A percentile compares a stretch with the other conserved stretches of the same genome.
Conservation (phyloP, 768 basidiomycete genomes). For the Auriscalpium vulgare region DNA sequence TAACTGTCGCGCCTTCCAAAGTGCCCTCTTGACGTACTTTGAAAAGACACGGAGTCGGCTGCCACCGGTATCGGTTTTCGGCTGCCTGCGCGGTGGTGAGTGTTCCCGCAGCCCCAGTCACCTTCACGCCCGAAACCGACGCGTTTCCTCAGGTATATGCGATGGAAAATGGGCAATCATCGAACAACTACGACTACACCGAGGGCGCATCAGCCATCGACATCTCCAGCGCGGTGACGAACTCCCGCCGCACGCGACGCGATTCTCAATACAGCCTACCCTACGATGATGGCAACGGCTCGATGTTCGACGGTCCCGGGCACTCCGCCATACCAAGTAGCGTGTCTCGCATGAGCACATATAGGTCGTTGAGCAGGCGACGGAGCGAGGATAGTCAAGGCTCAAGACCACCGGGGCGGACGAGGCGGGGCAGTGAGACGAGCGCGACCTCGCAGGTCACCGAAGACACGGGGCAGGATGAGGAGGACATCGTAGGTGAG, state of each 20-base stretch:
- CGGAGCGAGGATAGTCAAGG: constrained; percentile 23
- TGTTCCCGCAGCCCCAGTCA: too few species aligned
- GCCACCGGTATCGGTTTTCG: too few species aligned
- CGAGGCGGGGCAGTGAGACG: constrained; percentile 7
- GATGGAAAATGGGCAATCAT: too few species aligned
- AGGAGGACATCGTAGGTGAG: constrained; percentile 11
- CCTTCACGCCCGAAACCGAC: too few species aligned
- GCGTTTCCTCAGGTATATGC: too few species aligned
- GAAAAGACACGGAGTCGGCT: too few species aligned
- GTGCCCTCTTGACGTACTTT: too few species aligned
- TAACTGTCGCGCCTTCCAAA: too few species aligned
- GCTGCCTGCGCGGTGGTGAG: too few species aligned
- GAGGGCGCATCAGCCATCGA: constrained; percentile 78
- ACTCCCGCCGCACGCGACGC: constrained; percentile 44
- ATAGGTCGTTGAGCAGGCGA: constrained; percentile 37
- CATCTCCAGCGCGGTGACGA: constrained; percentile 53
- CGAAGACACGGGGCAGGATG: constrained; percentile 10
- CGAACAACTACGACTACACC: constrained; percentile 56
- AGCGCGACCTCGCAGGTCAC: background rate
- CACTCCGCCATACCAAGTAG: constrained; percentile 68
- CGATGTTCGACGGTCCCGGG: constrained; percentile 70
- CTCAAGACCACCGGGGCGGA: constrained; percentile 2
- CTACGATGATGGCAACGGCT: constrained; percentile 50
- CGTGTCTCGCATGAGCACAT: constrained; percentile 56
- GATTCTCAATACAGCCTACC: constrained; percentile 62